Base-by-base conservation (phyloP, 2,329 filamentous ascomycete species). In the Zasmidium citrigriseum region DNA sequence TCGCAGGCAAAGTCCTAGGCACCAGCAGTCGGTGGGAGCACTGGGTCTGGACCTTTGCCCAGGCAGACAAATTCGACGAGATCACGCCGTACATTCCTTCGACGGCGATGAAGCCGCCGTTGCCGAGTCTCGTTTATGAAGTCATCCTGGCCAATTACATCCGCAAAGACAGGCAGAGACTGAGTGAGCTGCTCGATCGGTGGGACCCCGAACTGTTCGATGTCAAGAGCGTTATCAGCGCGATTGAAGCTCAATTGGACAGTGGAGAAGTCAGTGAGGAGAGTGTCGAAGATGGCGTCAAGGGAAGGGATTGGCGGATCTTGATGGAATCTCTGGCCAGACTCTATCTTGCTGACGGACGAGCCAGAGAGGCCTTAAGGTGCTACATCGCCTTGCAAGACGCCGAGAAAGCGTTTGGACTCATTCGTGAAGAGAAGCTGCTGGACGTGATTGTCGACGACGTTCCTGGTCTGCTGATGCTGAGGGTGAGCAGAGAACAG, bases 311-410 rank as follows among this genome's bases (percentile, higher is more conserved):
- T 69, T 98, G 93, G 93, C 86, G 86, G 22, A 89, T 96, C 59
- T 83, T 99, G n/a, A 87, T 92, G 77, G 91, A 93, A 70, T 87
- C 89, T 59, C 80, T 99, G 34, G 93, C 91, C 0, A 91, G 88
- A 69, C 80, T 99, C 16, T 91, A 93, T 70, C 85, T 97, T 56
- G 89, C 90, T 9, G 89, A 88, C 64, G 90, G 91, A 0, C 87
- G 90, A 57, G 87, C 90, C 63, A 84, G 89, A 55, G 92, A 98
- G 70, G 93, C 96, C 1, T 78, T 99, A 46, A 88, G 86, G 69
- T 95, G 89, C 74, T 96, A 96, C 71, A 96, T 99, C 70, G 87
- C 85, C 62, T 83, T 98, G 2, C 92, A 97, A 70, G 91, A 99
- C 75, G 93, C 92, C 0, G 92, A 98, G 70, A 88, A 89, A 10